Evolutionary conservation across 352 stramenopile species (phyloP).

Genomic region (Pythium angustatum): DNA sequence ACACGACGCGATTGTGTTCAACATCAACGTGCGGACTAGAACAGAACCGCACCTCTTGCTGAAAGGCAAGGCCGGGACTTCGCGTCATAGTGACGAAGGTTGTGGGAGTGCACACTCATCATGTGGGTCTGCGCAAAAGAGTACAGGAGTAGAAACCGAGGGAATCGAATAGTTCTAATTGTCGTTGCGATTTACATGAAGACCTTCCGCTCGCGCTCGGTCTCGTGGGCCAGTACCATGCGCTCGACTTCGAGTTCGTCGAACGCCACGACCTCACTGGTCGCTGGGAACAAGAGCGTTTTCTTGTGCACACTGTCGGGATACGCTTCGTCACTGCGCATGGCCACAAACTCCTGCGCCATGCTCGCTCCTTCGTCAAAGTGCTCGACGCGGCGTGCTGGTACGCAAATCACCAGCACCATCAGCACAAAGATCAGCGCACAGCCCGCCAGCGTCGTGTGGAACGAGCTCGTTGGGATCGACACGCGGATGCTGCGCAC

Average conservation of each 20-base stretch:
- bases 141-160: no score
- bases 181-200: neutral
- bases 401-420: conserved; percentile 1
- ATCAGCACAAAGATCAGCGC: conserved; percentile 7
- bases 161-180: no score
- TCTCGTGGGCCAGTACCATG: conserved; percentile 17
- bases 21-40: no score
- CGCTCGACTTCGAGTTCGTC: conserved; percentile 12
- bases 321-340: conserved; percentile 13
- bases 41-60: no score
- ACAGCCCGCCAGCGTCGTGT: conserved; percentile 11
- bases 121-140: no score
- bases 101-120: no score
- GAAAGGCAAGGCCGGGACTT: no score
- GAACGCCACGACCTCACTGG: conserved; percentile 8
- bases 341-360: conserved; percentile 14
- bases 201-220: neutral
- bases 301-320: conserved; percentile 23
- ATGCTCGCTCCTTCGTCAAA: conserved; percentile 9
- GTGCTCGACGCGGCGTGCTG: conserved; percentile 3
- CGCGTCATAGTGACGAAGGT: no score
- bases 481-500: conserved; percentile 21
- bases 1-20: no score
- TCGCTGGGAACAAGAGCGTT: conserved; percentile 10
- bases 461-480: conserved; percentile 14